Base-by-base conservation (phyloP, 768 basidiomycete genomes). In the Termitomyces sp. region DNA sequence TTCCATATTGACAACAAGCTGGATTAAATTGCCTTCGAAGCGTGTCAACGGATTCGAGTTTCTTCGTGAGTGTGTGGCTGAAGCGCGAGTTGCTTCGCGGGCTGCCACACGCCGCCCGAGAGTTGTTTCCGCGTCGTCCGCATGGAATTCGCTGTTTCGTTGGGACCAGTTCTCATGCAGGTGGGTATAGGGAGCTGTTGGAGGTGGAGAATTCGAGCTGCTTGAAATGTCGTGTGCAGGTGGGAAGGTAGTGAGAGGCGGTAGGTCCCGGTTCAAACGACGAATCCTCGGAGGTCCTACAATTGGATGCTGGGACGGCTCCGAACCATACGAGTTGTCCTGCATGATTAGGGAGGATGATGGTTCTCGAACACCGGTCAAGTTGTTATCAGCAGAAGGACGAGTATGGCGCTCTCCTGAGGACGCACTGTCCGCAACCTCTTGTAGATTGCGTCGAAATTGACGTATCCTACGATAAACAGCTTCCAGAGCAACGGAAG, bases 381-480 rank as follows among this genome's bases (percentile, higher is more conserved):
- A 72, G 55, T 72, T 69, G 56, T 79, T 75, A 53, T 70, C 75
- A 18, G 78, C 59, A 18, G 41, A 50, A 40, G 55, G n/a, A 28
- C 55, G 63, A 38, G 14, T 38, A 35, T 36, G 59, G 7, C 14
- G 28, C 7, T 61, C 61, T 44, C 47, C 32, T 30, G 54, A 61
- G 61, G 73, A 67, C 20, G 72, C 50, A n/a, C 69, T 67, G n/a
- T 76, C 75, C 7, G 76, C 69, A 18, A 83, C 69, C 59, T 75
- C 74, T 53, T 78, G 70, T 38, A 86, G 74, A 61, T 75, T 82
- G 33, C 76, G 77, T 59, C 84, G 78, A 52, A 85, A 77, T 68
- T 81, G 79, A 51, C 78, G 77, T 66, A 86, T 80, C 49, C 81
- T 78, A 61, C 74, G 76, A 68, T 82, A 83, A 23, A 82, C 84